Base-by-base conservation (phyloP, 2,329 filamentous ascomycete species). In the Emmonsia crescens region DNA sequence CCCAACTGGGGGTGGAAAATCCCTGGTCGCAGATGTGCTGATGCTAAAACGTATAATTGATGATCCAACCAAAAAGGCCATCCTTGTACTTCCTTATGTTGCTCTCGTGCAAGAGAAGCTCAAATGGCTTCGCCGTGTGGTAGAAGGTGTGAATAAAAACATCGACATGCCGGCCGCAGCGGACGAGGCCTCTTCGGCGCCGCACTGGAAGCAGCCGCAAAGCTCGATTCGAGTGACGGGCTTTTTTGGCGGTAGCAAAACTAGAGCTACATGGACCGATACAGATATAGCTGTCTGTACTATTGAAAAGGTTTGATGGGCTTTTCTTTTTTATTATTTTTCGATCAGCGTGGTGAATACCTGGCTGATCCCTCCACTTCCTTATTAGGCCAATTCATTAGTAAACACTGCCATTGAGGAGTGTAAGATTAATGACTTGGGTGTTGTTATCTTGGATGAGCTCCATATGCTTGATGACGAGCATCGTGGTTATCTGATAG, bases 381-480 rank as follows among this genome's bases (percentile, higher is more conserved):
- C 60, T 24, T 27, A 49, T 46, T 58, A 89, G 86, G 88, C 88
- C 60, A 92, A 91, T 68, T 82, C 85, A 12, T 79, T 92, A 46
- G 80, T 91, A 33, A 91, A 92, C 67, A 77, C 82, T 27, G 86
- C 88, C 16, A 89, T 91, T 65, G 85, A 89, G 64, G 86, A 91
- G 64, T 84, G 82, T 68, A 83, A 80, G 3, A 81, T 90, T 63
- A 76, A 79, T n/a, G 80, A 84, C 24, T 75, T 92, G 51, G 83
- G 82, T 33, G 57, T 85, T 12, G 83, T 91, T 21, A 86, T 91
- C 16, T 77, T 91, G 40, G 89, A 92, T 68, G 89, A 92, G 70
- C 76, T 91, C n/a, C 89, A 92, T 70, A 91, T 92, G 87, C 80
- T 91, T 52, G 86, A 90, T 67, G 89, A 91, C 70, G 86, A 87